These are phyloP conservation scores for Dictyostelium firmibasis DNA, from an alignment of 78 protist species.

Conservation along the genomic window DNA sequence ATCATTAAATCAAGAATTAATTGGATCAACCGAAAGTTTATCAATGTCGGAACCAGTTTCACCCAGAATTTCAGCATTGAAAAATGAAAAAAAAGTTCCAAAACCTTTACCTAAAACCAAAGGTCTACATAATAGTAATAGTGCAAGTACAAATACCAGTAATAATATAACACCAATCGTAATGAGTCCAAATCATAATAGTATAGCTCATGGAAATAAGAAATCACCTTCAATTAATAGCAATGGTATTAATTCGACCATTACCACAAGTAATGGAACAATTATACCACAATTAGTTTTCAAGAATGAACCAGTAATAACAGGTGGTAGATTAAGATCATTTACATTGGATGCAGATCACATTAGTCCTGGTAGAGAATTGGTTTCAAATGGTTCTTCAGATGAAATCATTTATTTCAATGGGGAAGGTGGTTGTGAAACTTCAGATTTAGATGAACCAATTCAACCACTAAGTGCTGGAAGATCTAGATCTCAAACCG, in stretches of 20 bases:
- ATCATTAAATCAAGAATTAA: neutral
- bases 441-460: constrained; percentile 1
- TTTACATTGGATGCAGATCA: constrained; percentile 15
- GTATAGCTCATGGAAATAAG: neutral
- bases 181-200: neutral
- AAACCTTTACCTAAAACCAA: constrained; percentile 37
- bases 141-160: neutral
- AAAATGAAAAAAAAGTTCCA: constrained; percentile 4
- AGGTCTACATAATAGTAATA: neutral
- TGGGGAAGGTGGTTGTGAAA: neutral
- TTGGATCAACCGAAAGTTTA: neutral
- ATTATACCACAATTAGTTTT: constrained; percentile 1
- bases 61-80: neutral
- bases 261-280: neutral
- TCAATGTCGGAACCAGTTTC: constrained; percentile 2
- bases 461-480: neutral
- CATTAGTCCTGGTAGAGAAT: neutral
- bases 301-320: neutral
- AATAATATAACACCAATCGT: neutral
- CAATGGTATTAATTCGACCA: neutral
- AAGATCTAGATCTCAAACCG: neutral
- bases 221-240: neutral
- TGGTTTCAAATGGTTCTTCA: neutral
- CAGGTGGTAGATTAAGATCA: constrained; percentile 15
- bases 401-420: neutral